Evolutionary conservation across 1,139 yeast species (phyloP).

Genomic region (Petasospora rhodanensis): DNA sequence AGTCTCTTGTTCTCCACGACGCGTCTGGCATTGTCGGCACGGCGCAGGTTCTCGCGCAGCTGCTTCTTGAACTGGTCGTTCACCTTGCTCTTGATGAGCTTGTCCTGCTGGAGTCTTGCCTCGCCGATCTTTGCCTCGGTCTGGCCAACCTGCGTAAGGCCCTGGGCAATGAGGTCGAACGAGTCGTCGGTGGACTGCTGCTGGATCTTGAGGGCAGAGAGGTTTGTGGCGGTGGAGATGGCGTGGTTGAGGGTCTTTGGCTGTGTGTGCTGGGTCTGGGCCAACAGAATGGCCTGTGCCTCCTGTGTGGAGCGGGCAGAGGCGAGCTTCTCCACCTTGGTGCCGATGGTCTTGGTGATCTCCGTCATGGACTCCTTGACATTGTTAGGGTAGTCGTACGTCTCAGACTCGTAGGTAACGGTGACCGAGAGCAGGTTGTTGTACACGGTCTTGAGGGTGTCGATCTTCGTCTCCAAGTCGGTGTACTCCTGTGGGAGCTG

Average conservation of each 20-base stretch:
- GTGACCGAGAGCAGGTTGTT: conserved; percentile 71
- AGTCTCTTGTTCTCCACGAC: conserved; percentile 77
- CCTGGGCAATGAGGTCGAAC: conserved; percentile 41
- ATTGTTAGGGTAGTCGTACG: conserved; percentile 85
- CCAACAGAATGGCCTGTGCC: conserved; percentile 70
- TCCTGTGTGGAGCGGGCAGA: conserved; percentile 77
- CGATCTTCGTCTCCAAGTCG: conserved; percentile 71
- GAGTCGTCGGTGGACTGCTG: conserved; percentile 32
- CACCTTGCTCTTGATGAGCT: conserved; percentile 62
- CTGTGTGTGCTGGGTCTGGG: conserved; percentile 53
- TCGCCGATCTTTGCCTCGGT: conserved; percentile 71
- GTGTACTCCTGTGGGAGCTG: conserved; percentile 81
- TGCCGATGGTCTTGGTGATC: conserved; percentile 62
- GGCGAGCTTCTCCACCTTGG: conserved; percentile 64
- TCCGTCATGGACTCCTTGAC: conserved; percentile 70
- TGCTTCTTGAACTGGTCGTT: conserved; percentile 65
- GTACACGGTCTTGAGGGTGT: conserved; percentile 69
- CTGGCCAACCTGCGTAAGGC: conserved; percentile 46
- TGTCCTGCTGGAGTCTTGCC: conserved; percentile 81
- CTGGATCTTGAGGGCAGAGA: conserved; percentile 41
- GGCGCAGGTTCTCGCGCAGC: conserved; percentile 57
- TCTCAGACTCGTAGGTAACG: conserved; percentile 65
- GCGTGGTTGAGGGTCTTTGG: conserved; percentile 89
- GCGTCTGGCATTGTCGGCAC: conserved; percentile 67
- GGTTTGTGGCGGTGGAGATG: conserved; percentile 66